phyloP scores from a whole-genome alignment of 1,139 yeast genomes.

The Diutina neorugosa region DNA sequence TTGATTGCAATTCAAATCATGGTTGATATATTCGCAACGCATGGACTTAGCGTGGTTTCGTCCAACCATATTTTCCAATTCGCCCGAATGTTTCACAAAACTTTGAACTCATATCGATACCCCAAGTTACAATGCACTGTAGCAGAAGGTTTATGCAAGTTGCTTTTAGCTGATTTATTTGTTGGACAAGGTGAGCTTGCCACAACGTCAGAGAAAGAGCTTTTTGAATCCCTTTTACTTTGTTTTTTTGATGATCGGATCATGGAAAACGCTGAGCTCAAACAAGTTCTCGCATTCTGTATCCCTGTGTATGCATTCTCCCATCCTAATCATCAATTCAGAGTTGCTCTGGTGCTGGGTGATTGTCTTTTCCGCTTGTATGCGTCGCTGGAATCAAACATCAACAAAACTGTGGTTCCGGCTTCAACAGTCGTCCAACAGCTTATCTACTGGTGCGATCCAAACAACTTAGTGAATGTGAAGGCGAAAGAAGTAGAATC shows the following conservation, averaged over 20 bases:
- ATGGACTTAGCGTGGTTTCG: conserved; percentile 53
- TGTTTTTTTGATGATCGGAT: conserved; percentile 67
- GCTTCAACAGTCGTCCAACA: conserved; percentile 64
- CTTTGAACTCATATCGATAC: conserved; percentile 43
- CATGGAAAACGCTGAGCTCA: conserved; percentile 48
- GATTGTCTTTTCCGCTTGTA: conserved; percentile 40
- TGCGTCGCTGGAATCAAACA: conserved; percentile 6
- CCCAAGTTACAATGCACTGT: conserved; percentile 68
- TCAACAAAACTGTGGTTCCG: conserved; percentile 24
- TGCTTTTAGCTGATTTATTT: conserved; percentile 68
- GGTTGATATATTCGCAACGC: conserved; percentile 67
- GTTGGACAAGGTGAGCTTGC: conserved; percentile 21
- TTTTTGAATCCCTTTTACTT: conserved; percentile 60
- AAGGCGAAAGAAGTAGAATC: conserved; percentile 24
- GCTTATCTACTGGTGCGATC: conserved; percentile 79
- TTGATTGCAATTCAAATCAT: conserved; percentile 56
- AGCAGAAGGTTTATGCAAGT: conserved; percentile 80
- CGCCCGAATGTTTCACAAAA: conserved; percentile 58
- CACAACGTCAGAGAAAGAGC: conserved; percentile 21
- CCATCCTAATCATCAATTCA: conserved; percentile 58
- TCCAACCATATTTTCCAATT: conserved; percentile 46
- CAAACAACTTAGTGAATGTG: conserved; percentile 49
- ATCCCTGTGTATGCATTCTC: conserved; percentile 86
- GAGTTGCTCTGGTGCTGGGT: conserved; percentile 51
- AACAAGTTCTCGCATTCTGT: conserved; percentile 79